A percentile compares a stretch with the other conserved stretches of the same genome.
Conservation (phyloP, 768 basidiomycete genomes). For the Dentipellis sp. region DNA sequence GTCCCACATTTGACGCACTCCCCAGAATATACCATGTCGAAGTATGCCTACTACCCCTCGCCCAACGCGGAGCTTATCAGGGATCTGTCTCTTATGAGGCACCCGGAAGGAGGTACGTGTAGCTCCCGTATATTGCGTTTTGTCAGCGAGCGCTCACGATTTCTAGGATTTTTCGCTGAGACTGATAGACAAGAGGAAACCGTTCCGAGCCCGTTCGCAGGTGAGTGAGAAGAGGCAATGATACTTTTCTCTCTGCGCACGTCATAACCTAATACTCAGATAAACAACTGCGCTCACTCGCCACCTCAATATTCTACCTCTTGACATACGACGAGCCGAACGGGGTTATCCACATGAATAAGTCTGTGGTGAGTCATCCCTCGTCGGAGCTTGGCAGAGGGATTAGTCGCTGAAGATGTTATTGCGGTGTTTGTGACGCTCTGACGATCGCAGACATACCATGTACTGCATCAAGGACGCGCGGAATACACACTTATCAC, state of each 20-base stretch:
- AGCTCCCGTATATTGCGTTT: not conserved
- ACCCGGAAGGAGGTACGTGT: constrained; percentile 23
- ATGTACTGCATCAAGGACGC: constrained; percentile 41
- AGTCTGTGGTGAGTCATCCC: constrained; percentile 30
- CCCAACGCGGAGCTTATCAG: constrained; percentile 19
- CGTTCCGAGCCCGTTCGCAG: constrained; percentile 25
- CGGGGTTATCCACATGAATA: constrained; percentile 39
- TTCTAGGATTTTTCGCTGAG: constrained; percentile 26
- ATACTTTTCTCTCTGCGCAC: too few relatives aligned
- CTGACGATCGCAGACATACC: constrained; percentile 32
- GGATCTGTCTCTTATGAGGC: constrained; percentile 19
- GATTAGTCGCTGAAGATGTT: too few relatives aligned
- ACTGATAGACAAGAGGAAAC: constrained; percentile 23
- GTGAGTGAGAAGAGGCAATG: constrained; percentile 9
- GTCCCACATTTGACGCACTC: too few relatives aligned
- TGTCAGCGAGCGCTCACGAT: not conserved
- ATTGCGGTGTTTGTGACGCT: not conserved
- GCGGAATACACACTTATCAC: constrained; percentile 40
- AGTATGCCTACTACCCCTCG: not conserved
- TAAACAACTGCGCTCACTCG: constrained; percentile 23
- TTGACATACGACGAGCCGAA: constrained; percentile 30
- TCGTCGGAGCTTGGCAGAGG: too few relatives aligned
- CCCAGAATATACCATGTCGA: too few relatives aligned
- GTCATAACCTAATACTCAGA: constrained; percentile 11
- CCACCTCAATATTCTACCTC: constrained; percentile 42